Conservation (phyloP, 2,329 filamentous ascomycete genomes). For the Elsinoe australis region DNA sequence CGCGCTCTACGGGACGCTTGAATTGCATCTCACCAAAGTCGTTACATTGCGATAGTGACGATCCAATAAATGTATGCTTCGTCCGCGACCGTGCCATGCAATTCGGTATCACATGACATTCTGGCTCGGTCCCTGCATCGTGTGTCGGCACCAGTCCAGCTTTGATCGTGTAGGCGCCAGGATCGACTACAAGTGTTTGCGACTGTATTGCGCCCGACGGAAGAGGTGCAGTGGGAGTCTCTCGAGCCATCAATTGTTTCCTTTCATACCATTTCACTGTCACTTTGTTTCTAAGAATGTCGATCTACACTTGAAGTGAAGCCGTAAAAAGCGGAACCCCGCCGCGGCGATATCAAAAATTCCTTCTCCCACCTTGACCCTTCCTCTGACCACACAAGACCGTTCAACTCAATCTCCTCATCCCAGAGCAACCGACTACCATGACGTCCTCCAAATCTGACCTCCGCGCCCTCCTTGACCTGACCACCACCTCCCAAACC, state of each 20-base stretch:
- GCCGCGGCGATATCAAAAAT: slow-evolving; percentile 18
- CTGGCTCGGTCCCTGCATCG: slow-evolving; percentile 25
- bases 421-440: neutral
- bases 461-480: slow-evolving; percentile 24
- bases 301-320: too few species aligned
- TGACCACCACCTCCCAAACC: slow-evolving; percentile 27
- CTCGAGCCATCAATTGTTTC: slow-evolving; percentile 5
- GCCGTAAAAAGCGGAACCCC: slow-evolving; percentile 8
- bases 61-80: slow-evolving; percentile 68
- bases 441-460: slow-evolving; percentile 27
- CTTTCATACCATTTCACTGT: too few species aligned
- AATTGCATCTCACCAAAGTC: slow-evolving; percentile 89
- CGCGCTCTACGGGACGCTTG: slow-evolving; percentile 83
- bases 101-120: slow-evolving; percentile 71
- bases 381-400: neutral
- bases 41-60: slow-evolving; percentile 67
- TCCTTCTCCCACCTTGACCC: slow-evolving; percentile 6
- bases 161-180: slow-evolving; percentile 87
- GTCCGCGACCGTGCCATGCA: slow-evolving; percentile 73
- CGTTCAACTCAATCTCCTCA: neutral
- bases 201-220: slow-evolving; percentile 14
- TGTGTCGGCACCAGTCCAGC: slow-evolving; percentile 58
- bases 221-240: neutral
- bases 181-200: slow-evolving; percentile 77
- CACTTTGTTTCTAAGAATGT: too few species aligned